Conservation (phyloP, 169 alveolate species). For the Cryptosporidium baileyi region DNA sequence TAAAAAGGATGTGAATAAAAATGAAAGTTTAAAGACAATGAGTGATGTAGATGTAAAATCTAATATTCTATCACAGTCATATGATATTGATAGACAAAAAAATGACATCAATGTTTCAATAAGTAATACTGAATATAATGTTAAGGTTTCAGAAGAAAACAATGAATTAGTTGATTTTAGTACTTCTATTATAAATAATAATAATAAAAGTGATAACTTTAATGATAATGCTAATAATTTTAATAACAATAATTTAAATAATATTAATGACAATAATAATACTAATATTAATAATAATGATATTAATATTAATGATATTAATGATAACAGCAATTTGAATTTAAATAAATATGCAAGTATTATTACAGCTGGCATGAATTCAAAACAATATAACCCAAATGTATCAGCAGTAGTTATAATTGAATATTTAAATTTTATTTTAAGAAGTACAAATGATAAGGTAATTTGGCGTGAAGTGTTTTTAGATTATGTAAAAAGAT, state of each 20-base stretch:
- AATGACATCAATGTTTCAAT: too few species aligned
- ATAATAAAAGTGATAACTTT: not conserved
- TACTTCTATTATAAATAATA: not conserved
- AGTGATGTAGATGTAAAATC: too few species aligned
- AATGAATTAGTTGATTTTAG: not conserved
- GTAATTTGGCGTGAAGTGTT: slow-evolving; percentile 38
- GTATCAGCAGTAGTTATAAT: slow-evolving; percentile 67
- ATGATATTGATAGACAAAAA: too few species aligned
- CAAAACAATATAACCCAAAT: slow-evolving; percentile 40
- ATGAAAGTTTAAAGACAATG: not conserved
- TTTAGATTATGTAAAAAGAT: slow-evolving; percentile 34
- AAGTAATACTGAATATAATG: too few species aligned
- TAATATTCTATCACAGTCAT: too few species aligned
- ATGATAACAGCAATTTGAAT: not conserved
- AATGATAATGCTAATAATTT: not conserved
- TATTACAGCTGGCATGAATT: not conserved
- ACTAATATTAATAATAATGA: not conserved
- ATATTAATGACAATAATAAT: not conserved
- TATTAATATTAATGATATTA: not conserved
- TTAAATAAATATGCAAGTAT: not conserved
- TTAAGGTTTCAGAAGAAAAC: not conserved
- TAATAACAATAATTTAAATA: not conserved
- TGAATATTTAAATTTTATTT: slow-evolving; percentile 34
- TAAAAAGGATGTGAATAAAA: not conserved
- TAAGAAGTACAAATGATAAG: slow-evolving; percentile 12